phyloP scores from a whole-genome alignment of 495 filamentous ascomycete species.

The Podospora australis region DNA sequence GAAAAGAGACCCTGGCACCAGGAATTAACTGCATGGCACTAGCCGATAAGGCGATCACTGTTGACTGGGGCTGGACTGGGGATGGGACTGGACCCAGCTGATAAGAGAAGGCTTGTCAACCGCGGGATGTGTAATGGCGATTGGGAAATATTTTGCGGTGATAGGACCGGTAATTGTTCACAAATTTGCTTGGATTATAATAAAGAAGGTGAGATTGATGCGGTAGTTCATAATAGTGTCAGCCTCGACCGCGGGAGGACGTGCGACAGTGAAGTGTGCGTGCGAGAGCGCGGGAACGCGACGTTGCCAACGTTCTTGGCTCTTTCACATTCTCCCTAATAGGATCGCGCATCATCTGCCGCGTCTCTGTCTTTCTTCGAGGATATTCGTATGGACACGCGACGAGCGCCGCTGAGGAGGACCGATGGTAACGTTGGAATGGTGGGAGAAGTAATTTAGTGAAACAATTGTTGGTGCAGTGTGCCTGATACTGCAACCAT shows the following conservation, averaged over 20 bases:
- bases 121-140: slow-evolving; percentile 5
- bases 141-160: background rate
- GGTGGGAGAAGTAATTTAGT: background rate
- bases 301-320: background rate
- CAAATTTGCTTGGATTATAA: background rate
- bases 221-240: background rate
- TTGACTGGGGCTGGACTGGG: slow-evolving; percentile 1
- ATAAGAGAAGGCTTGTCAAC: background rate
- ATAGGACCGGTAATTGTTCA: background rate
- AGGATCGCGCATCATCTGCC: background rate
- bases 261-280: no score
- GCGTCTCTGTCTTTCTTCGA: no score
- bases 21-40: slow-evolving; percentile 1
- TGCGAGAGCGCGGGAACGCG: background rate
- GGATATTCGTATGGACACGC: no score
- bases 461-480: background rate
- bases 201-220: background rate
- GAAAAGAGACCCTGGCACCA: background rate
- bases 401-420: background rate
- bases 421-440: background rate
- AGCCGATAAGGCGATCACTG: slow-evolving; percentile 4
- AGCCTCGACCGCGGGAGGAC: no score
- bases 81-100: background rate
- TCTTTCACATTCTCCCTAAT: background rate
- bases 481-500: background rate